Percentiles rank a stretch among this genome's conserved stretches.
phyloP scores from a whole-genome alignment of 768 basidiomycete species.

The Naganishia vaughanmartiniae region DNA sequence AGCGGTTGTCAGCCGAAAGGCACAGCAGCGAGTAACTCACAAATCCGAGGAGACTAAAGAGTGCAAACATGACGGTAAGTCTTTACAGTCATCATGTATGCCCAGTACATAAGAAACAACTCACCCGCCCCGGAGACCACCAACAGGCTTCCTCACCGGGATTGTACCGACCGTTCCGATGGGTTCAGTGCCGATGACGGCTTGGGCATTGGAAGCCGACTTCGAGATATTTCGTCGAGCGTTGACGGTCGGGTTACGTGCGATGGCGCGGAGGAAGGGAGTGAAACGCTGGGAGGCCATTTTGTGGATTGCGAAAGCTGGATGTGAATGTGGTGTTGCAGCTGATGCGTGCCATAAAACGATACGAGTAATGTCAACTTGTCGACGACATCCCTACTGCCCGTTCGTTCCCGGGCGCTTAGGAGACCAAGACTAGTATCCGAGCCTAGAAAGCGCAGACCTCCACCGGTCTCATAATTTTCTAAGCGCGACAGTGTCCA shows the following conservation, averaged over 20 bases:
- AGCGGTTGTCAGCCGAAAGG: not conserved
- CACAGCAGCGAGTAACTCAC: constrained; percentile 32
- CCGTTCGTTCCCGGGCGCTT: constrained; percentile 9
- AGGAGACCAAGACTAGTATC: too few relatives aligned
- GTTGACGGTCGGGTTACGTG: not conserved
- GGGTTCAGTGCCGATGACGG: constrained; percentile 20
- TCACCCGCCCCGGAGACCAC: constrained; percentile 45
- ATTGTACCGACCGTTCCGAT: constrained; percentile 38
- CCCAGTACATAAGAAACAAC: constrained; percentile 1
- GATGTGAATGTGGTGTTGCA: not conserved
- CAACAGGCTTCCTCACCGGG: constrained; percentile 37
- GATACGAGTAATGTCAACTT: not conserved
- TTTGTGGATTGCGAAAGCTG: not conserved
- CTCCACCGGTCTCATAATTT: constrained; percentile 18
- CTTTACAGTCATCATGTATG: not conserved
- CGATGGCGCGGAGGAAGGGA: constrained; percentile 9
- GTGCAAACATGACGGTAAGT: not conserved
- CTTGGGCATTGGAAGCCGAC: constrained; percentile 3
- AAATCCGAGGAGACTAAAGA: constrained; percentile 40
- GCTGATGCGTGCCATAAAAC: not conserved
- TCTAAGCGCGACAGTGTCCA: constrained; percentile 6
- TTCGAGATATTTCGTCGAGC: constrained; percentile 11
- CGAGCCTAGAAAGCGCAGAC: constrained; percentile 18
- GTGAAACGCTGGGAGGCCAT: constrained; percentile 14
- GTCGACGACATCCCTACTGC: not conserved